These are phyloP conservation scores for Xylariaceae sp. DNA, from an alignment of 2,329 filamentous ascomycete genomes.

Conservation along the genomic window DNA sequence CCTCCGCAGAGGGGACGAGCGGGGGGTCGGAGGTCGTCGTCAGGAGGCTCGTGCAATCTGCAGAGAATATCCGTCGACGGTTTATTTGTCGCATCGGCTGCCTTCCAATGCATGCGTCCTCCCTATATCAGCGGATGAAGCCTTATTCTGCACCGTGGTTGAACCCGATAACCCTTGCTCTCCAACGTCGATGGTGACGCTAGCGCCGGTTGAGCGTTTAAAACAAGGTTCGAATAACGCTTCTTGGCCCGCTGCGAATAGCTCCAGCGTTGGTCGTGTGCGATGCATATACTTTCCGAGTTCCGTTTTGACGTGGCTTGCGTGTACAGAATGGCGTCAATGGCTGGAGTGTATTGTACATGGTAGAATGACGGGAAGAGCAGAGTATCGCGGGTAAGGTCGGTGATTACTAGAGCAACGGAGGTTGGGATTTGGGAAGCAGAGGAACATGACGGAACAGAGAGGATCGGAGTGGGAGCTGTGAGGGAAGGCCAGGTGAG, in stretches of 20 bases:
- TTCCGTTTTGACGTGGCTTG: slow-evolving; percentile 9
- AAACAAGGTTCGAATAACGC: slow-evolving; percentile 22
- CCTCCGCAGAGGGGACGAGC: slow-evolving; percentile 58
- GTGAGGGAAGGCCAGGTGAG: slow-evolving; percentile 13
- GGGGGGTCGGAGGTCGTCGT: slow-evolving; percentile 36
- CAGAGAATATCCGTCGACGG: neutral
- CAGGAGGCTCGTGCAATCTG: slow-evolving; percentile 18
- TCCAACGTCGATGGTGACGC: neutral
- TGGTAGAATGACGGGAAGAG: slow-evolving; percentile 15
- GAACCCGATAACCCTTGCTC: neutral
- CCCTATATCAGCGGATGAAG: slow-evolving; percentile 1
- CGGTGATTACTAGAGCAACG: no score
- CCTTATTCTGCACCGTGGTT: neutral
- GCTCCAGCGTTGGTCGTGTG: slow-evolving; percentile 20
- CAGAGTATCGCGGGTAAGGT: slow-evolving; percentile 5
- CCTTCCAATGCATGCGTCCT: slow-evolving; percentile 6
- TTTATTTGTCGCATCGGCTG: slow-evolving; percentile 8
- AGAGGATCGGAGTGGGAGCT: no score
- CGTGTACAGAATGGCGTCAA: slow-evolving; percentile 17
- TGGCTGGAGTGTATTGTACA: slow-evolving; percentile 15
- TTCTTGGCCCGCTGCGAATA: slow-evolving; percentile 21
- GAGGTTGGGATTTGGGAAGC: no score
- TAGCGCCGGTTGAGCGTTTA: neutral
- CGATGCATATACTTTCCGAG: slow-evolving; percentile 28
- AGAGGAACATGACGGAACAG: no score